Evolutionary conservation across 1,284 basidiomycete species (phyloP).

Genomic region (Sphaerobolus stellatus): DNA sequence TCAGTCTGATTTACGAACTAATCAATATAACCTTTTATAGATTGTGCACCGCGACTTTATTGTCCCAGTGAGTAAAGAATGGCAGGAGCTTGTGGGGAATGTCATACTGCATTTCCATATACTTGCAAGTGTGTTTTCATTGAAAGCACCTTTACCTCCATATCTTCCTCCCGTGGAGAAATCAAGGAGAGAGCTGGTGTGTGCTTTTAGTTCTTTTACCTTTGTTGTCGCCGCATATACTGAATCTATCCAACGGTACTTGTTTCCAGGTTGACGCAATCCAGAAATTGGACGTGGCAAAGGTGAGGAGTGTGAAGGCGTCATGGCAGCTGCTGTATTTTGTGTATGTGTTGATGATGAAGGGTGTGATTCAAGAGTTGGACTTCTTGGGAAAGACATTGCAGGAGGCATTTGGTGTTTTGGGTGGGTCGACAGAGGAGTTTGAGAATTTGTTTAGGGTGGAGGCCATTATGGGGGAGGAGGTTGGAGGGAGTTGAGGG

Average conservation of each 20-base stretch:
- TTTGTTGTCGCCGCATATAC: slow-evolving; percentile 4
- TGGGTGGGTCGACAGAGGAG: slow-evolving; percentile 60
- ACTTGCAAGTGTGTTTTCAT: slow-evolving; percentile 80
- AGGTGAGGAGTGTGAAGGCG: slow-evolving; percentile 66
- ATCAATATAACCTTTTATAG: slow-evolving; percentile 37
- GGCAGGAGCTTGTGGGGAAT: slow-evolving; percentile 91
- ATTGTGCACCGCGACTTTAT: slow-evolving; percentile 84
- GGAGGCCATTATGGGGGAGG: slow-evolving; percentile 6
- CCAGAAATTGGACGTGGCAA: slow-evolving; percentile 80
- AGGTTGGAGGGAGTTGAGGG: no score
- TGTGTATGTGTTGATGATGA: slow-evolving; percentile 91
- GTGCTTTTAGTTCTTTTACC: slow-evolving; percentile 23
- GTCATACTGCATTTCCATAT: slow-evolving; percentile 91
- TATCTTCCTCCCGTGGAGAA: slow-evolving; percentile 92
- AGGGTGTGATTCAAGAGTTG: slow-evolving; percentile 85
- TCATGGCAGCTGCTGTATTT: slow-evolving; percentile 90
- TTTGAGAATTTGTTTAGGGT: slow-evolving; percentile 63
- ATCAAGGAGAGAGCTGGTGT: slow-evolving; percentile 74
- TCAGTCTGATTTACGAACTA: slow-evolving; percentile 6
- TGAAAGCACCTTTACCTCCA: slow-evolving; percentile 90
- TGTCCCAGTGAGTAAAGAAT: slow-evolving; percentile 80
- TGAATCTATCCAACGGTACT: not conserved
- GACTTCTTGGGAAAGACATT: slow-evolving; percentile 74
- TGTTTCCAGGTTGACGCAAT: slow-evolving; percentile 69
- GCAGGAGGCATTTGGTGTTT: slow-evolving; percentile 88